Percentiles rank a stretch among this genome's conserved stretches.
These are phyloP conservation scores for Arthroderma sp. DNA, from an alignment of 2,329 filamentous ascomycete species.

Conservation along the genomic window DNA sequence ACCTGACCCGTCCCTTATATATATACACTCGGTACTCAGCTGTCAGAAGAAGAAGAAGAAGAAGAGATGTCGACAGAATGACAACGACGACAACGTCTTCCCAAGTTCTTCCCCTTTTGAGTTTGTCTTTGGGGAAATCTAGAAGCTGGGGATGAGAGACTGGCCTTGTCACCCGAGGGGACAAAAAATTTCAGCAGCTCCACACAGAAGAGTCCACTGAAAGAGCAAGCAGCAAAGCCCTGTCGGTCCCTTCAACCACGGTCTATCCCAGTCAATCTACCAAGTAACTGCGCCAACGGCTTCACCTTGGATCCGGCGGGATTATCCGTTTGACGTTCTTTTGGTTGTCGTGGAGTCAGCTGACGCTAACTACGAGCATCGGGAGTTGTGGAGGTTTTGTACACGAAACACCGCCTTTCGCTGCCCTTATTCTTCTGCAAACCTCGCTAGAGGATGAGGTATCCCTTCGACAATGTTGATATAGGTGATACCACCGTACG, in stretches of 20 bases:
- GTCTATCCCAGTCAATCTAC: neutral
- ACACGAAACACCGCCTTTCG: neutral
- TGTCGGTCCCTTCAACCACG: neutral
- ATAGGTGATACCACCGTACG: no score
- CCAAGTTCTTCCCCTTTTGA: neutral
- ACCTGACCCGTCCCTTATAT: neutral
- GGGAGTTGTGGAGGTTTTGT: no score
- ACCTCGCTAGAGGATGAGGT: no score
- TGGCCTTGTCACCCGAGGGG: slow-evolving; percentile 3
- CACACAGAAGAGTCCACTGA: neutral
- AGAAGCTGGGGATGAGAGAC: slow-evolving; percentile 5
- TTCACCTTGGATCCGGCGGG: neutral
- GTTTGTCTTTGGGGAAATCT: slow-evolving; percentile 3
- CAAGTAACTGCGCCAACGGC: neutral
- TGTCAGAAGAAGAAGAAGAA: neutral
- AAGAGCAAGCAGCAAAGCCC: neutral
- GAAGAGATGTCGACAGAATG: neutral
- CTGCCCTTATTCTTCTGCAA: neutral
- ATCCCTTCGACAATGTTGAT: no score
- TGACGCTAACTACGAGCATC: neutral
- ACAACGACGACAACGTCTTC: neutral
- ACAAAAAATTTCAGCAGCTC: slow-evolving; percentile 1
- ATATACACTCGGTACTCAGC: neutral
- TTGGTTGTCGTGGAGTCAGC: neutral
- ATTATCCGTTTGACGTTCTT: neutral